Evolutionary conservation across 768 basidiomycete species (phyloP).

Genomic region (Cystobasidium ongulense): DNA sequence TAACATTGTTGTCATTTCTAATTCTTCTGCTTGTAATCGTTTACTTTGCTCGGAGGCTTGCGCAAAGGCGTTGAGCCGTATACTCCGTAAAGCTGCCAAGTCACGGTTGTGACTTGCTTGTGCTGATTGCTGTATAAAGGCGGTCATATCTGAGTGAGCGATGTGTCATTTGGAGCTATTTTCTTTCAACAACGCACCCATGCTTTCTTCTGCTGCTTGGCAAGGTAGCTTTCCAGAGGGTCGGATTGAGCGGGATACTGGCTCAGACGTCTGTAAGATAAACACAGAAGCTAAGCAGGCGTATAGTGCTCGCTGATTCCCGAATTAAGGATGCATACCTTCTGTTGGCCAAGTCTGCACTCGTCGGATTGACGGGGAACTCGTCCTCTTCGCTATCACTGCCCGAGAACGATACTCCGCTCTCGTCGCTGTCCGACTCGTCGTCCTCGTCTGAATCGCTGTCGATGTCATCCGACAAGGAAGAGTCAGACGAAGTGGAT

Average conservation of each 20-base stretch:
- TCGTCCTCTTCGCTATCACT: slow-evolving; percentile 30
- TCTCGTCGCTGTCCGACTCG: neutral
- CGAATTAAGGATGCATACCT: neutral
- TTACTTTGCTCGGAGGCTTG: neutral
- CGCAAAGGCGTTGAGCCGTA: slow-evolving; percentile 24
- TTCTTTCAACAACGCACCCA: slow-evolving; percentile 7
- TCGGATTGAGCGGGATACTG: neutral
- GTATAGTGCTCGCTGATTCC: neutral
- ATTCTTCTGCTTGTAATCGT: slow-evolving; percentile 36
- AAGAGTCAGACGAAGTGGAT: neutral
- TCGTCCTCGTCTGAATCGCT: neutral
- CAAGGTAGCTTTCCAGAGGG: slow-evolving; percentile 14
- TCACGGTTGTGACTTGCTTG: slow-evolving; percentile 25
- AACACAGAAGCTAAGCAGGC: neutral
- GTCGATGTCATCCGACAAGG: neutral
- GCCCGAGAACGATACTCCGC: neutral
- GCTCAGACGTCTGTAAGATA: slow-evolving; percentile 10
- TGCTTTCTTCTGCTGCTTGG: slow-evolving; percentile 21
- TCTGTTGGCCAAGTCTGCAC: neutral
- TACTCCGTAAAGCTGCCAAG: slow-evolving; percentile 18
- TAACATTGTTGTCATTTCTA: slow-evolving; percentile 38
- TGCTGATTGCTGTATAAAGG: slow-evolving; percentile 10
- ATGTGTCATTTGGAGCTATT: neutral
- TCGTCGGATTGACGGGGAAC: slow-evolving; percentile 16
- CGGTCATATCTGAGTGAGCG: neutral